Percentiles rank a stretch among this genome's conserved stretches.
Conservation (phyloP, 1,139 yeast species). For the Magnusiomyces sp. region DNA sequence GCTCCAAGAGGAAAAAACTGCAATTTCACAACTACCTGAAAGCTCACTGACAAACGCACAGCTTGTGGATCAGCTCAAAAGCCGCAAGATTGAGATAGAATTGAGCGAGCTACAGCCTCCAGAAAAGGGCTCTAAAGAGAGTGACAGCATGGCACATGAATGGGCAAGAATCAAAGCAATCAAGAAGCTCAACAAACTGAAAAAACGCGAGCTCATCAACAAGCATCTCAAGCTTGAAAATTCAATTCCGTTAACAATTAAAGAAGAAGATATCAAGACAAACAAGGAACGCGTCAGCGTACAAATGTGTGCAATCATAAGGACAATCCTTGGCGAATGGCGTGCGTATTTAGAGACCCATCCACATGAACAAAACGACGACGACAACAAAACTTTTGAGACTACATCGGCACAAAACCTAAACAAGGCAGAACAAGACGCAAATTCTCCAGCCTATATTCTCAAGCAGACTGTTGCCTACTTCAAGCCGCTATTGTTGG, state of each 20-base stretch:
- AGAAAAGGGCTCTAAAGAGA: no score
- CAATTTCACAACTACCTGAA: conserved; percentile 13
- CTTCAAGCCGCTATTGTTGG: conserved; percentile 51
- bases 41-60: conserved; percentile 38
- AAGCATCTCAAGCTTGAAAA: conserved; percentile 19
- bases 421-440: no score
- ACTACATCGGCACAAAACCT: no score
- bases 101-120: no score
- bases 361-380: no score
- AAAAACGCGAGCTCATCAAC: conserved; percentile 18
- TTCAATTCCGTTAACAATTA: conserved; percentile 15
- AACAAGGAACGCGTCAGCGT: conserved; percentile 31
- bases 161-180: no score
- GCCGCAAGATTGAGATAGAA: conserved; percentile 22
- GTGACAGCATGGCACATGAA: no score
- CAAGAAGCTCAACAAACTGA: conserved; percentile 19
- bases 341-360: no score
- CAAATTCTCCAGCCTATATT: no score
- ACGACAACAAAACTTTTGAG: no score
- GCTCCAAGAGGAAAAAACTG: conserved; percentile 18
- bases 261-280: conserved; percentile 35
- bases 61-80: conserved; percentile 39
- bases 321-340: conserved; percentile 43
- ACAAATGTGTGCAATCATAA: conserved; percentile 43
- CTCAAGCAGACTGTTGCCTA: conserved; percentile 51